These are phyloP conservation scores for Asterophora lycoperdoides DNA, from an alignment of 768 basidiomycete genomes.

Conservation along the genomic window DNA sequence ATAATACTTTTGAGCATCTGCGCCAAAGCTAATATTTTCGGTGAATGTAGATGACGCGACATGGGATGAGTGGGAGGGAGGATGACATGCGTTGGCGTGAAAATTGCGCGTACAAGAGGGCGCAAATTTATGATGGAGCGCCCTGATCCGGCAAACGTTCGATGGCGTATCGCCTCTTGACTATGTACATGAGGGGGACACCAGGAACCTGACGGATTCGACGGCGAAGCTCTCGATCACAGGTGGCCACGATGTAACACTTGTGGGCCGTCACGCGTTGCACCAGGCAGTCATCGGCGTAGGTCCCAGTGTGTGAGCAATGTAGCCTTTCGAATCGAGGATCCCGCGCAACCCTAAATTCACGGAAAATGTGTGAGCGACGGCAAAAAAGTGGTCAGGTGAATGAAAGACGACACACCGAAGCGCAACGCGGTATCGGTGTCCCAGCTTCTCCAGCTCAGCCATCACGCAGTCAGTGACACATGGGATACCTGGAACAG, in stretches of 20 bases:
- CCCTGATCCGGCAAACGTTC: slow-evolving; percentile 94
- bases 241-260: slow-evolving; percentile 97
- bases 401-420: slow-evolving; percentile 49
- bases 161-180: slow-evolving; percentile 86
- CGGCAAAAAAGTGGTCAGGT: neutral
- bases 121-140: slow-evolving; percentile 51
- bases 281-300: slow-evolving; percentile 97
- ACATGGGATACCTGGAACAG: slow-evolving; percentile 84
- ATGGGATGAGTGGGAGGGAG: no score
- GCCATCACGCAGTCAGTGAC: slow-evolving; percentile 99
- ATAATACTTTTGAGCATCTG: no score
- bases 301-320: slow-evolving; percentile 94
- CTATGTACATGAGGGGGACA: slow-evolving; percentile 97
- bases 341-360: slow-evolving; percentile 87
- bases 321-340: slow-evolving; percentile 92
- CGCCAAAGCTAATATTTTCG: no score
- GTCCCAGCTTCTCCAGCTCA: slow-evolving; percentile 95
- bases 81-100: no score
- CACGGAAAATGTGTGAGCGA: slow-evolving; percentile 9
- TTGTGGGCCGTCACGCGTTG: slow-evolving; percentile 93
- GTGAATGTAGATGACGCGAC: no score
- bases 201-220: slow-evolving; percentile 91
- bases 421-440: slow-evolving; percentile 90
- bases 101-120: neutral
- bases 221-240: slow-evolving; percentile 90